Evolutionary conservation across 345 rosid genomes (phyloP).

Genomic region (Clausena lansium): DNA sequence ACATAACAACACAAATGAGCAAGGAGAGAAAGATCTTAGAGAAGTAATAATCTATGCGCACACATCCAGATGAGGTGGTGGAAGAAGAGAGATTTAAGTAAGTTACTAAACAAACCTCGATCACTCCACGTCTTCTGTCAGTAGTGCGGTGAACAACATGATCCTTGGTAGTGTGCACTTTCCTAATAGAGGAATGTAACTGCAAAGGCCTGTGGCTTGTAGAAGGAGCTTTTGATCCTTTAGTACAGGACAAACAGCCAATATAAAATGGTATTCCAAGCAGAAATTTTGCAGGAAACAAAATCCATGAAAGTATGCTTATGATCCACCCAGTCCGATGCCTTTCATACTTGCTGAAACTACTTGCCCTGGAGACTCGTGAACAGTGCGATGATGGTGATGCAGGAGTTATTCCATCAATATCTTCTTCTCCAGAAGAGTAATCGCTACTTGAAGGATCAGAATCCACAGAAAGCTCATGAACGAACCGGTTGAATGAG

Average conservation of each 20-base stretch:
- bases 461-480: slow-evolving; percentile 76
- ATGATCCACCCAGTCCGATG: slow-evolving; percentile 51
- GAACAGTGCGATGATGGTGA: slow-evolving; percentile 78
- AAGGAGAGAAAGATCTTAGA: not conserved
- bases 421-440: slow-evolving; percentile 78
- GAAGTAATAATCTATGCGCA: slow-evolving; percentile 9
- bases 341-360: slow-evolving; percentile 35
- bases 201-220: slow-evolving; percentile 34
- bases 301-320: slow-evolving; percentile 55
- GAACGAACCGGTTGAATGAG: slow-evolving; percentile 90
- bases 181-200: slow-evolving; percentile 34
- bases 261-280: slow-evolving; percentile 49
- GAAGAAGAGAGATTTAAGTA: not conserved
- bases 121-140: slow-evolving; percentile 91
- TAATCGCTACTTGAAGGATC: slow-evolving; percentile 72
- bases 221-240: slow-evolving; percentile 31
- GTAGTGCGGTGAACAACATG: slow-evolving; percentile 69
- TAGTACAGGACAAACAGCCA: slow-evolving; percentile 34
- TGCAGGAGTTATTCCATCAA: slow-evolving; percentile 51
- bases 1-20: slow-evolving; percentile 10
- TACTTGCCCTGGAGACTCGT: slow-evolving; percentile 54
- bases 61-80: not conserved
- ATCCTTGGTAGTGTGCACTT: slow-evolving; percentile 47
- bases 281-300: slow-evolving; percentile 59
- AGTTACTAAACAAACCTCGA: slow-evolving; percentile 64